Percentiles rank a stretch among this genome's conserved stretches.
These are phyloP conservation scores for Penicillium sp. DNA, from an alignment of 2,329 filamentous ascomycete species.

Conservation along the genomic window DNA sequence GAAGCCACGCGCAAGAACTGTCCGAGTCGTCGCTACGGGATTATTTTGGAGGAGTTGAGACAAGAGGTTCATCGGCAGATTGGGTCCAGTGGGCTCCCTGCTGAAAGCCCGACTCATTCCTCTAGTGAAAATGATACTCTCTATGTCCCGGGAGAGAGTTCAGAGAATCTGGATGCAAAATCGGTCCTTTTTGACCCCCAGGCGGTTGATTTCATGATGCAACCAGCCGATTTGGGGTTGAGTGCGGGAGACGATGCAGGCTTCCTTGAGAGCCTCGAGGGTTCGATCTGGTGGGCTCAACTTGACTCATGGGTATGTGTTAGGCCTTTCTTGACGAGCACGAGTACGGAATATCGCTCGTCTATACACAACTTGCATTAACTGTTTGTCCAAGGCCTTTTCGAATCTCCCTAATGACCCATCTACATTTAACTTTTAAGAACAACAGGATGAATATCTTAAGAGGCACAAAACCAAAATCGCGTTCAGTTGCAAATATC, in stretches of 20 bases:
- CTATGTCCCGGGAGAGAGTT: background rate
- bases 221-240: slow-evolving; percentile 19
- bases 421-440: slow-evolving; percentile 24
- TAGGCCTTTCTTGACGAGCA: background rate
- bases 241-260: slow-evolving; percentile 26
- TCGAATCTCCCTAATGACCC: slow-evolving; percentile 33
- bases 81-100: slow-evolving; percentile 14
- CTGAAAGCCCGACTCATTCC: background rate
- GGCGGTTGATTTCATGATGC: slow-evolving; percentile 19
- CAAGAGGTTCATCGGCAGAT: slow-evolving; percentile 41
- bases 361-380: background rate
- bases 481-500: background rate
- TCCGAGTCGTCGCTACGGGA: slow-evolving; percentile 48
- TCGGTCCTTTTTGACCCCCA: slow-evolving; percentile 12
- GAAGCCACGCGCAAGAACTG: slow-evolving; percentile 48
- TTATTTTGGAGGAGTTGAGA: slow-evolving; percentile 48
- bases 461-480: background rate
- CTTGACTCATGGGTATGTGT: slow-evolving; percentile 38
- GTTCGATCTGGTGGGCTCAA: slow-evolving; percentile 39
- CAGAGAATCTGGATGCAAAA: slow-evolving; percentile 1
- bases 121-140: background rate
- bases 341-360: background rate
- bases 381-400: slow-evolving; percentile 28
- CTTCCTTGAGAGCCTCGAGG: slow-evolving; percentile 36
- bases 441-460: background rate